Evolutionary conservation across 176 grass and related monocot species (phyloP), one percentile per base, ranked within the genome.

Genomic region (Saccharum officinarum): DNA sequence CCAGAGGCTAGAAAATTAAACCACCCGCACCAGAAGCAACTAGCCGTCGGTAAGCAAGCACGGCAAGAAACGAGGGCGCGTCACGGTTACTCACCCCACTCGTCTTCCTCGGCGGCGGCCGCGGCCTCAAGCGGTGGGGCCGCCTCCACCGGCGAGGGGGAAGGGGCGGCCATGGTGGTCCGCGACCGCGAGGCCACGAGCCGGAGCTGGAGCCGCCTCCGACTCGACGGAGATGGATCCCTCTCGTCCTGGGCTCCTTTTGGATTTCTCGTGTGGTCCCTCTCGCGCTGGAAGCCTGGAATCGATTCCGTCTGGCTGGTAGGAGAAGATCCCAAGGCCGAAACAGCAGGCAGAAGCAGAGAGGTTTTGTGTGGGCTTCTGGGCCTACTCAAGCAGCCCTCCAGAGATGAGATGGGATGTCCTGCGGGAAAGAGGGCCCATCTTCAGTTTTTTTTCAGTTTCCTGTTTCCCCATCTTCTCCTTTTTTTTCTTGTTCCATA

Each of bases 71-170:
- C 31, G 17, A 54, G 14, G 3, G 14, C 30, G 31, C 31, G 1
- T 14, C 37, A 38, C 2, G 60, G 52, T 37, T 63, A 65, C 31
- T 81, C 72, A 87, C 85, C 85, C 78, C 85, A 87, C 45, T 87
- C 77, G 44, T 75, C 78, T 5, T 81, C 77, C 15, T 69, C 83
- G 45, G 9, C 10, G 2, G 42, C 62, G 67, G 40, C 28, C 28
- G 69, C 4, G 61, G 14, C 62, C 25, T 72, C 52, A 15, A 30
- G 45, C 4, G 44, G 57, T 13, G 45, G 44, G 59, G 13, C 25
- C 14, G 69, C 44, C 37, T 75, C 45, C 34, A 9, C 69, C 44
- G 60, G 44, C 57, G 34, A 44, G 7, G 69, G 59, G 60, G 16
- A 52, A 66, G 70, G 63, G 37, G 78, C 34, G 59, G 78, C 85